A percentile compares a stretch with the other conserved stretches of the same genome.
Evolutionary conservation across 805 yeast species (phyloP).

Genomic region (Cyberlindnera xylosilytica): DNA sequence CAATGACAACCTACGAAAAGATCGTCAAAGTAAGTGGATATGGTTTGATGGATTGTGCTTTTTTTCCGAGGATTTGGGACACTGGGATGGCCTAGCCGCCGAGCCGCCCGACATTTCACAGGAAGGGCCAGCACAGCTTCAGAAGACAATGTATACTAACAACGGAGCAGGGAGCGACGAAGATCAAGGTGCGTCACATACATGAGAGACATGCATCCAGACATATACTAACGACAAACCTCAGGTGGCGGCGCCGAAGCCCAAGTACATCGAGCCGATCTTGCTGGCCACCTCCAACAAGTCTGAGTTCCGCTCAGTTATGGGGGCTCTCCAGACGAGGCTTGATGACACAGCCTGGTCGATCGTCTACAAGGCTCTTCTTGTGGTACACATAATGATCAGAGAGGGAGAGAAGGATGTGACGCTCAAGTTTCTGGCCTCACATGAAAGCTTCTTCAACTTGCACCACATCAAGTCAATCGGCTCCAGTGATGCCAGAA

Average conservation of each 20-base stretch:
- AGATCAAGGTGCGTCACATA: conserved; percentile 42
- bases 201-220: not conserved
- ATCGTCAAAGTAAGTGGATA: conserved; percentile 54
- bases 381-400: conserved; percentile 86
- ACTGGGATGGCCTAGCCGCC: too few species aligned
- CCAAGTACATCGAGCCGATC: conserved; percentile 93
- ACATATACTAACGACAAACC: conserved; percentile 3
- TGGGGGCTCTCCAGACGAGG: conserved; percentile 59
- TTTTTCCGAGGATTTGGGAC: not conserved
- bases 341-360: conserved; percentile 87
- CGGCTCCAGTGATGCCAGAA: conserved; percentile 45
- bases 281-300: conserved; percentile 43
- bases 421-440: conserved; percentile 58
- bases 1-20: conserved; percentile 69
- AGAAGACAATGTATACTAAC: conserved; percentile 7
- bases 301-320: conserved; percentile 59
- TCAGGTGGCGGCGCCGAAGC: conserved; percentile 93
- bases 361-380: conserved; percentile 77
- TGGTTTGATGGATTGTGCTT: not conserved
- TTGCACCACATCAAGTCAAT: conserved; percentile 36
- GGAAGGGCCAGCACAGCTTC: too few species aligned
- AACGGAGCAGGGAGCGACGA: conserved; percentile 55
- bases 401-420: conserved; percentile 85
- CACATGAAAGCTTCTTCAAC: conserved; percentile 49
- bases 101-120: too few species aligned